These are phyloP conservation scores for Mytilinidion resinicola DNA, from an alignment of 495 filamentous ascomycete genomes.

Conservation along the genomic window DNA sequence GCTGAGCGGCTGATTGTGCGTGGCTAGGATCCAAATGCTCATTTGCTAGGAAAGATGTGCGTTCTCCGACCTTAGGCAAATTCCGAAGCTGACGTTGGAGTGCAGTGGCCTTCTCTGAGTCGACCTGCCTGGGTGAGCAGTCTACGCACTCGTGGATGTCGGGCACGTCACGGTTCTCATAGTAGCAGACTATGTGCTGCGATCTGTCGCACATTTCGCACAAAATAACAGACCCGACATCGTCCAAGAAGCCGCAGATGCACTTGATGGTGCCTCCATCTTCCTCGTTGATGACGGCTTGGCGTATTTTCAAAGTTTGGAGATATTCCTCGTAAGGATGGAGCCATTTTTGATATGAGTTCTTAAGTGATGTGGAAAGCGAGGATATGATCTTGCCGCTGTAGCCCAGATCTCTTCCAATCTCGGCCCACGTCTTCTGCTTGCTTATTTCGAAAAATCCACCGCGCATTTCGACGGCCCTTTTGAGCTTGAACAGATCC, in stretches of 20 bases:
- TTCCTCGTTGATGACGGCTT: too few relatives aligned
- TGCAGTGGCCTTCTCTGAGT: slow-evolving; percentile 62
- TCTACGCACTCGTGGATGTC: slow-evolving; percentile 80
- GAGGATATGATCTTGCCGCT: slow-evolving; percentile 99
- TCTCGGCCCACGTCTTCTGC: slow-evolving; percentile 98
- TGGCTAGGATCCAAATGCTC: too few relatives aligned
- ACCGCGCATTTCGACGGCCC: slow-evolving; percentile 86
- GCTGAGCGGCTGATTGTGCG: too few relatives aligned
- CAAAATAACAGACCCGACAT: slow-evolving; percentile 94
- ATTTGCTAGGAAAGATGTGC: slow-evolving; percentile 22
- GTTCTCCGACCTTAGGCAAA: slow-evolving; percentile 52
- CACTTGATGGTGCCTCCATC: slow-evolving; percentile 70
- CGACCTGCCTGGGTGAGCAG: slow-evolving; percentile 69
- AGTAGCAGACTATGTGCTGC: slow-evolving; percentile 97
- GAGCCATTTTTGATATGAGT: slow-evolving; percentile 94
- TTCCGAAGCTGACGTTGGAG: slow-evolving; percentile 58
- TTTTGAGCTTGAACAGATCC: slow-evolving; percentile 92
- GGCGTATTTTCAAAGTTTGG: too few relatives aligned
- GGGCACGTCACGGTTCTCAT: slow-evolving; percentile 64
- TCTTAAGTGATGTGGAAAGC: slow-evolving; percentile 96
- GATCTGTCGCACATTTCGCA: slow-evolving; percentile 95
- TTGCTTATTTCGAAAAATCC: slow-evolving; percentile 96
- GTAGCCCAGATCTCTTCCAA: slow-evolving; percentile 93
- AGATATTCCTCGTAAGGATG: slow-evolving; percentile 96
- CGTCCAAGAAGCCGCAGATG: slow-evolving; percentile 85